Evolutionary conservation across 2,329 filamentous ascomycete genomes (phyloP).

Genomic region (Aphanocladium album): DNA sequence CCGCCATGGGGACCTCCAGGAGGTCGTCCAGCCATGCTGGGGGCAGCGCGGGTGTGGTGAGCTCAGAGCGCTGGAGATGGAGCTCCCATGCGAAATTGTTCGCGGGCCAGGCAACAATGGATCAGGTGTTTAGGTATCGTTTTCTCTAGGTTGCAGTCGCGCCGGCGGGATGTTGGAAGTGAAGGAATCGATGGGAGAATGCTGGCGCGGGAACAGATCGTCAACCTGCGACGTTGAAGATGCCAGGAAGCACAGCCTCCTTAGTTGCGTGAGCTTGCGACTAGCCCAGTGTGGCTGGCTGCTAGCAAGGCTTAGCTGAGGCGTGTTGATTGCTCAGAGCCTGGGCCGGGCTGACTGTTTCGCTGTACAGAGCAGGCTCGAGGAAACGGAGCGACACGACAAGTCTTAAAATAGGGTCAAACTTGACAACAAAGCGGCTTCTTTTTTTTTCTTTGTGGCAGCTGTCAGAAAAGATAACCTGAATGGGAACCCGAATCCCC

Average conservation of each 20-base stretch:
- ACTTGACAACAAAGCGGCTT: background rate
- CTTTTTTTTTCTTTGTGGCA: background rate
- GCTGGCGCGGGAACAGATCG: slow-evolving; percentile 3
- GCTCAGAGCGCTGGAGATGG: slow-evolving; percentile 23
- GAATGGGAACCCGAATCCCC: background rate
- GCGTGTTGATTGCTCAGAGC: slow-evolving; percentile 3
- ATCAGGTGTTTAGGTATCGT: background rate
- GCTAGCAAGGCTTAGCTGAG: background rate
- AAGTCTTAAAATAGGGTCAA: background rate
- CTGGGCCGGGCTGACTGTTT: background rate
- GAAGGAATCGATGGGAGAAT: background rate
- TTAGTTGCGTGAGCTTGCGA: slow-evolving; percentile 12
- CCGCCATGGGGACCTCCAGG: slow-evolving; percentile 44
- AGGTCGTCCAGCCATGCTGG: slow-evolving; percentile 58
- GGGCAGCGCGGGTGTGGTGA: slow-evolving; percentile 30
- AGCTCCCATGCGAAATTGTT: slow-evolving; percentile 16
- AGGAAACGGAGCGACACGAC: too few relatives aligned
- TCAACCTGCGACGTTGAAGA: slow-evolving; percentile 12
- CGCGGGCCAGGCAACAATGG: background rate
- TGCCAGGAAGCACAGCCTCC: slow-evolving; percentile 13
- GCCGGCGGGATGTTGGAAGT: background rate
- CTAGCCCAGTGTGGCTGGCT: slow-evolving; percentile 10
- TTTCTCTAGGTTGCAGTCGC: background rate
- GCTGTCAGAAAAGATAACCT: background rate
- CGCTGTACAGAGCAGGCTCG: background rate